Evolutionary conservation across 176 grass and related monocot genomes (phyloP).

Genomic region (Cymbopogon citratus): DNA sequence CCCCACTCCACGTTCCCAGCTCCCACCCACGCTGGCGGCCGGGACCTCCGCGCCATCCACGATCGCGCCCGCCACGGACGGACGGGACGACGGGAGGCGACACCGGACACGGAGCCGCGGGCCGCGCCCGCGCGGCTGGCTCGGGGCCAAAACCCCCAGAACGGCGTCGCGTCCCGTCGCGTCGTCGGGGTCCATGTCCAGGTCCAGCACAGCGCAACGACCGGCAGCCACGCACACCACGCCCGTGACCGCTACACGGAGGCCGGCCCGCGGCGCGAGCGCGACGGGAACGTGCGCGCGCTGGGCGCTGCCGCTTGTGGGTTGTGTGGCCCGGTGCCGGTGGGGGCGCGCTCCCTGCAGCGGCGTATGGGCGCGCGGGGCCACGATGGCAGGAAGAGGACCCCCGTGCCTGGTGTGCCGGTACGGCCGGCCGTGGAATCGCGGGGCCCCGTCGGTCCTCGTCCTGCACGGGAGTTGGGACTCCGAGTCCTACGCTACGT

Average conservation of each 20-base stretch:
- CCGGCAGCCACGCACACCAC: background rate
- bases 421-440: conserved; percentile 19
- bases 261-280: conserved; percentile 17
- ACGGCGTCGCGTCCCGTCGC: background rate
- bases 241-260: conserved; percentile 19
- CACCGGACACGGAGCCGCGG: background rate
- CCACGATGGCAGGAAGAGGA: background rate
- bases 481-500: background rate
- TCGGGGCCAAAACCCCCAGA: background rate
- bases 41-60: background rate
- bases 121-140: background rate
- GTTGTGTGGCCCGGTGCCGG: too few relatives aligned
- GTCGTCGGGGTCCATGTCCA: background rate
- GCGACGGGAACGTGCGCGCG: conserved; percentile 38
- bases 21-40: background rate
- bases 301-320: too few relatives aligned
- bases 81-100: background rate
- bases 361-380: conserved; percentile 23
- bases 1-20: background rate
- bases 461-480: background rate
- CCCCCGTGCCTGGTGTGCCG: conserved; percentile 21
- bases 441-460: background rate
- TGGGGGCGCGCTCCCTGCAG: conserved; percentile 7
- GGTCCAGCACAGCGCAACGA: background rate
- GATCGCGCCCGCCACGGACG: background rate